Conservation (phyloP, 2,329 filamentous ascomycete genomes). For the Ceratocystis lukuohia region DNA sequence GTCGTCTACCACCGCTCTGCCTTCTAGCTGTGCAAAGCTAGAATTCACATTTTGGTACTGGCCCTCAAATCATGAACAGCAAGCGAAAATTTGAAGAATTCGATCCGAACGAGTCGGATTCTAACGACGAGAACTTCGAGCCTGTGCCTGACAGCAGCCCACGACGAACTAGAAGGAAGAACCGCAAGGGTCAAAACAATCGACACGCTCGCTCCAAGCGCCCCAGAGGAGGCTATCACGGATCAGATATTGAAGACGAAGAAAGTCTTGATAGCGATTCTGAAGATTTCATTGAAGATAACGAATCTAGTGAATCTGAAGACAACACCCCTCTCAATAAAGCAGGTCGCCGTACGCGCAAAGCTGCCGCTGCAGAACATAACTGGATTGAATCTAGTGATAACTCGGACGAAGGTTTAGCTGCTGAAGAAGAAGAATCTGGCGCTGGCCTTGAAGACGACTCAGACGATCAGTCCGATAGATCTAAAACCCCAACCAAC, state of each 20-base stretch:
- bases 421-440: slow-evolving; percentile 36
- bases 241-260: slow-evolving; percentile 49
- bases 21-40: slow-evolving; percentile 18
- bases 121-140: slow-evolving; percentile 53
- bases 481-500: slow-evolving; percentile 21
- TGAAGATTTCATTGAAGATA: slow-evolving; percentile 37
- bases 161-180: slow-evolving; percentile 27
- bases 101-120: slow-evolving; percentile 53
- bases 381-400: slow-evolving; percentile 18
- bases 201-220: slow-evolving; percentile 28
- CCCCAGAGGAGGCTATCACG: slow-evolving; percentile 37
- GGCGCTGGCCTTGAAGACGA: slow-evolving; percentile 23
- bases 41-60: slow-evolving; percentile 13
- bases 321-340: slow-evolving; percentile 33
- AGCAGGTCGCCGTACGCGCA: slow-evolving; percentile 37
- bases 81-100: slow-evolving; percentile 47
- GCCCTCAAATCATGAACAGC: slow-evolving; percentile 32
- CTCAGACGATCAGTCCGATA: slow-evolving; percentile 24
- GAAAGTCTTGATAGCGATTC: slow-evolving; percentile 37
- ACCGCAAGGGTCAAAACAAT: slow-evolving; percentile 27
- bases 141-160: slow-evolving; percentile 35
- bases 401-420: slow-evolving; percentile 23
- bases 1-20: slow-evolving; percentile 8
- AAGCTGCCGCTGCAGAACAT: slow-evolving; percentile 29
- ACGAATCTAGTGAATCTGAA: slow-evolving; percentile 29